Conservation (phyloP, 768 basidiomycete genomes). For the Trametes cubensis region DNA sequence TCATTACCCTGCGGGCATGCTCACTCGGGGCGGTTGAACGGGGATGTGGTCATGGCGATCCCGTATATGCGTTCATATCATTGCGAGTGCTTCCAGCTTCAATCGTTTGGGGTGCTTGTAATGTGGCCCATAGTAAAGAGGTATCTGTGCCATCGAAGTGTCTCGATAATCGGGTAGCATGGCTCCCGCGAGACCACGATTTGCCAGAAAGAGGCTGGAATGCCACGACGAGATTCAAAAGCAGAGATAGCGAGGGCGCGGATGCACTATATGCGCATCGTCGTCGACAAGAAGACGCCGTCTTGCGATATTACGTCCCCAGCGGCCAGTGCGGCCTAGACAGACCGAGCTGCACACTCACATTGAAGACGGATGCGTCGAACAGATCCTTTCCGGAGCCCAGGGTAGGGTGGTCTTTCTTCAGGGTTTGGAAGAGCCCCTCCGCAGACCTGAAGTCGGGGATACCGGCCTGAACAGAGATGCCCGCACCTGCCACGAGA, state of each 20-base stretch:
- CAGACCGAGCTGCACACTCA: slow-evolving; percentile 40
- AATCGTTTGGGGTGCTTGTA: too few relatives aligned
- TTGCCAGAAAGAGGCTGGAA: neutral
- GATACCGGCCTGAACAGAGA: slow-evolving; percentile 85
- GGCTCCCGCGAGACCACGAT: neutral
- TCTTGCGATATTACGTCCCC: neutral
- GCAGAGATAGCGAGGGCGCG: neutral
- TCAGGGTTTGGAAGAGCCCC: slow-evolving; percentile 78
- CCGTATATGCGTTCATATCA: too few relatives aligned
- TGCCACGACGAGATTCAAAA: neutral
- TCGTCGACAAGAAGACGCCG: slow-evolving; percentile 2
- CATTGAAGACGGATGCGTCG: slow-evolving; percentile 87
- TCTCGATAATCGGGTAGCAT: too few relatives aligned
- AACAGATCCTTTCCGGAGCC: slow-evolving; percentile 86
- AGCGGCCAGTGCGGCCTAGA: neutral
- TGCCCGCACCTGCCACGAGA: slow-evolving; percentile 69
- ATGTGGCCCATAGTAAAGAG: too few relatives aligned
- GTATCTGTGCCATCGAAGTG: too few relatives aligned
- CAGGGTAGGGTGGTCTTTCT: slow-evolving; percentile 74
- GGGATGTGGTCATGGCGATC: too few relatives aligned
- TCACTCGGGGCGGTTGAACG: too few relatives aligned
- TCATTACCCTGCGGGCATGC: too few relatives aligned
- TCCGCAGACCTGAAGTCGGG: slow-evolving; percentile 86
- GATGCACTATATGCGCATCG: slow-evolving; percentile 1
- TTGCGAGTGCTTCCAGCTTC: too few relatives aligned